Evolutionary conservation across 257 asterid species (phyloP), one percentile per base, ranked within the genome.

Genomic region (Cynanchum wilfordii): DNA sequence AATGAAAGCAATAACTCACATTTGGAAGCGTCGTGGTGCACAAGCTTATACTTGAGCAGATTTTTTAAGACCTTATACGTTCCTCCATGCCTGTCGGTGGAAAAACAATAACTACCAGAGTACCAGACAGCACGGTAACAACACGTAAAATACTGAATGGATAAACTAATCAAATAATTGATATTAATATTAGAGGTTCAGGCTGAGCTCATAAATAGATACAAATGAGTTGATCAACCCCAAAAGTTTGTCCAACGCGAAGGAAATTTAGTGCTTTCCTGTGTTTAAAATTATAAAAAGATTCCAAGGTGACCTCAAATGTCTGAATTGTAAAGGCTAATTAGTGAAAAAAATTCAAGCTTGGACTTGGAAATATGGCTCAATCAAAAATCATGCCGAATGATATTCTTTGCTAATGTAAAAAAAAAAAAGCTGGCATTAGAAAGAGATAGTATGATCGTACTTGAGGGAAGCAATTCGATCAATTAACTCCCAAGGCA

Each of bases 1-100:
- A 0, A 49, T 22, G 44, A 67, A 71, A 73, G 44, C 29, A 19
- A 69, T 73, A 73, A 78, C 95, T 82, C 77, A 92, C 99, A 95
- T 82, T 95, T 95, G 72, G 98, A 86, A 75, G 98, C 78, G 80
- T 95, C 99, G 15, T 95, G 99, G 81, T 95, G 99, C 83, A 92
- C 45, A 63, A 95, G 92, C 87, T 95, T 95, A 90, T 92, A 89
- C 87, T 87, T 95, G 5, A 95, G 97, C 89, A 92, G 86, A 85
- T 92, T 95, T 91, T 87, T 92, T 89, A 95, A 75, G 56, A 95
- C 97, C 87, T 95, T 95, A 77, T 95, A 92, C 45, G 99, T 87
- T 59, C 99, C 99, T 52, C 99, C 99, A 72, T 89, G 98, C 90
- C 99, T 95, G 68, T 38, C 22, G 56, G 3, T 65, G 17, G 12